Percentiles rank a stretch among this genome's conserved stretches.
These are phyloP conservation scores for Camillea tinctor DNA, from an alignment of 2,329 filamentous ascomycete genomes.

Conservation along the genomic window DNA sequence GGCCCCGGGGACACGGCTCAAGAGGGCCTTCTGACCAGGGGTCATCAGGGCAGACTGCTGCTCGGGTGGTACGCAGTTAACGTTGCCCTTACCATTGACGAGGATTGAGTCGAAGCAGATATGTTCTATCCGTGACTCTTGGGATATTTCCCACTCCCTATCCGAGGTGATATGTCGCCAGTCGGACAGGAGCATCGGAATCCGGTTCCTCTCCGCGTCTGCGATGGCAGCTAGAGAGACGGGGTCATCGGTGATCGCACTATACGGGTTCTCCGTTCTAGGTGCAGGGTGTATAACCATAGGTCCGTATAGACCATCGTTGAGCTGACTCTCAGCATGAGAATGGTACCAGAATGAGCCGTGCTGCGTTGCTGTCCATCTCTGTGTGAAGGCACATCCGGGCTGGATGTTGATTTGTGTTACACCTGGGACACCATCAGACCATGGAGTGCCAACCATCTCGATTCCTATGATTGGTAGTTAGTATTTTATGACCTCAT, in stretches of 20 bases:
- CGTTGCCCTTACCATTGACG: slow-evolving; percentile 60
- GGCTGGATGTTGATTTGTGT: slow-evolving; percentile 52
- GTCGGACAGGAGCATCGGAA: slow-evolving; percentile 54
- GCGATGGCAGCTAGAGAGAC: slow-evolving; percentile 43
- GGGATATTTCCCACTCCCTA: slow-evolving; percentile 44
- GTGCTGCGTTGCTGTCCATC: slow-evolving; percentile 54
- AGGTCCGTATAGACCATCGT: slow-evolving; percentile 55
- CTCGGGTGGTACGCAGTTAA: slow-evolving; percentile 48
- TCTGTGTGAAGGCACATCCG: slow-evolving; percentile 48
- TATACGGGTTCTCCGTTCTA: slow-evolving; percentile 44
- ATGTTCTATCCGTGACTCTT: slow-evolving; percentile 45
- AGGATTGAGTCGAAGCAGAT: slow-evolving; percentile 61
- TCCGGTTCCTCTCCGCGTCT: slow-evolving; percentile 45
- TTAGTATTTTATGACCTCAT: not conserved
- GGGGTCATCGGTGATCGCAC: slow-evolving; percentile 43
- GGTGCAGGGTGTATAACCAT: slow-evolving; percentile 39
- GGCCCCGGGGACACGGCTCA: slow-evolving; percentile 30
- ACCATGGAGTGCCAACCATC: slow-evolving; percentile 54
- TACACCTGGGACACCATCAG: slow-evolving; percentile 59
- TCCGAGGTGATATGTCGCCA: slow-evolving; percentile 54
- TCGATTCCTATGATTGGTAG: slow-evolving; percentile 39
- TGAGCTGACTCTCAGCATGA: slow-evolving; percentile 53
- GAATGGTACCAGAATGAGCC: slow-evolving; percentile 64
- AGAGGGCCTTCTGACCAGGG: slow-evolving; percentile 30
- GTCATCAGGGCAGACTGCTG: slow-evolving; percentile 41